phyloP scores from a whole-genome alignment of 139 green algal species.

The Ettlia oleoabundans region DNA sequence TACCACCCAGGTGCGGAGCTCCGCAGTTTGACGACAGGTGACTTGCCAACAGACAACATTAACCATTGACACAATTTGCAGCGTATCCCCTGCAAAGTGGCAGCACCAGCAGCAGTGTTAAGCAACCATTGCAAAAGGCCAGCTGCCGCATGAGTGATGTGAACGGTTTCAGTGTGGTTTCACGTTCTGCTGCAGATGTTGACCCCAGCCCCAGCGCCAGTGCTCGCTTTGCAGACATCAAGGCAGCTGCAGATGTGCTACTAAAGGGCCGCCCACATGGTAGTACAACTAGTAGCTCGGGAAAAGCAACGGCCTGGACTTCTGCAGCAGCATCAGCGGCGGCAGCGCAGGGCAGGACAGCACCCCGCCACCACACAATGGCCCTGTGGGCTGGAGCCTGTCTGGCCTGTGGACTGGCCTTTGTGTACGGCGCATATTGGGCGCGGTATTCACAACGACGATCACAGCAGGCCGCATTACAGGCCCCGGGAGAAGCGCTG shows the following conservation, averaged over 20 bases:
- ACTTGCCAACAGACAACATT: not conserved
- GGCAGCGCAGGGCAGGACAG: not conserved
- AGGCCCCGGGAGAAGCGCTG: not conserved
- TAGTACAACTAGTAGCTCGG: no score
- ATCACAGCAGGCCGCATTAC: no score
- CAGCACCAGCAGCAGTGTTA: not conserved
- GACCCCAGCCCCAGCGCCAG: not conserved
- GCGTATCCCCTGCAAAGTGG: no score
- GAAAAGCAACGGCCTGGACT: not conserved
- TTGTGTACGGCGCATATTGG: slow-evolving; percentile 13
- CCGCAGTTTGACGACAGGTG: not conserved
- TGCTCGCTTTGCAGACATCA: slow-evolving; percentile 7
- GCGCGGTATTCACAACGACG: not conserved
- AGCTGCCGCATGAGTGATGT: not conserved
- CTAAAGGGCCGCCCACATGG: slow-evolving; percentile 13
- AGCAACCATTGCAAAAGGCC: not conserved
- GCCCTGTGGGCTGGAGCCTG: not conserved
- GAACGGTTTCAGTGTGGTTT: no score
- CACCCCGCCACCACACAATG: not conserved
- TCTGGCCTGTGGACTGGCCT: not conserved
- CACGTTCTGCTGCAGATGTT: not conserved
- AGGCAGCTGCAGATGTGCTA: slow-evolving; percentile 4
- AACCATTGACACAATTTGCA: not conserved
- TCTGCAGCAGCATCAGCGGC: not conserved
- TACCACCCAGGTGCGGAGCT: not conserved